These are phyloP conservation scores for Cladosporium sp. DNA, from an alignment of 2,329 filamentous ascomycete species.

Conservation along the genomic window DNA sequence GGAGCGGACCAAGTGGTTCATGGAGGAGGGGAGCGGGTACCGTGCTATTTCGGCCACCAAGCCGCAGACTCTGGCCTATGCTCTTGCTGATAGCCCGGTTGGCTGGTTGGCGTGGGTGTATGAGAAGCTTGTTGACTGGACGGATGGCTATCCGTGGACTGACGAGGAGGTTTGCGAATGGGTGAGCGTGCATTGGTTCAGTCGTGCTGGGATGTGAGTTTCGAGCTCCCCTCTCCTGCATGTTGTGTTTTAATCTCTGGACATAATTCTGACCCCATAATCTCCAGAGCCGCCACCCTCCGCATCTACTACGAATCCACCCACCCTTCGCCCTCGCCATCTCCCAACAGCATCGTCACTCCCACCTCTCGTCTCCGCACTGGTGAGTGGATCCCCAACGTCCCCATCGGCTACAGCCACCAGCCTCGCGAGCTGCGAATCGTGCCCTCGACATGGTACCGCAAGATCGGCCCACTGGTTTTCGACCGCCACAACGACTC, in stretches of 20 bases:
- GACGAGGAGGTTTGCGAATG: slow-evolving; percentile 17
- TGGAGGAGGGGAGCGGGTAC: slow-evolving; percentile 56
- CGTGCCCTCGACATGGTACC: slow-evolving; percentile 16
- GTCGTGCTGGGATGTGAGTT: slow-evolving; percentile 13
- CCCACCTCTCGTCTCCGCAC: slow-evolving; percentile 6
- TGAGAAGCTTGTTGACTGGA: slow-evolving; percentile 45
- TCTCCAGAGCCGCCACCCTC: slow-evolving; percentile 10
- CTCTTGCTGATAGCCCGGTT: slow-evolving; percentile 66
- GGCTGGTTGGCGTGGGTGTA: slow-evolving; percentile 73
- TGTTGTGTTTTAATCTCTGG: background rate
- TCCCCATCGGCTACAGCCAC: slow-evolving; percentile 14
- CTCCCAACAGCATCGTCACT: background rate
- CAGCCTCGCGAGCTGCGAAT: slow-evolving; percentile 15
- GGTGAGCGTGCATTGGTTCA: slow-evolving; percentile 19
- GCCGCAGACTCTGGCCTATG: slow-evolving; percentile 69
- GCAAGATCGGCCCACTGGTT: slow-evolving; percentile 11
- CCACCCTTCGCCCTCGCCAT: background rate
- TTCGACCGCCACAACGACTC: slow-evolving; percentile 14
- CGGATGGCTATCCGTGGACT: slow-evolving; percentile 16
- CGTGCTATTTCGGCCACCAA: slow-evolving; percentile 15
- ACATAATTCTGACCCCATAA: background rate
- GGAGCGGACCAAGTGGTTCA: slow-evolving; percentile 56
- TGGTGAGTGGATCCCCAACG: slow-evolving; percentile 10
- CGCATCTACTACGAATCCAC: slow-evolving; percentile 21
- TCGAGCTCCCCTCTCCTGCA: background rate